Conservation (phyloP, 768 basidiomycete species). For the Podaxis sp. region DNA sequence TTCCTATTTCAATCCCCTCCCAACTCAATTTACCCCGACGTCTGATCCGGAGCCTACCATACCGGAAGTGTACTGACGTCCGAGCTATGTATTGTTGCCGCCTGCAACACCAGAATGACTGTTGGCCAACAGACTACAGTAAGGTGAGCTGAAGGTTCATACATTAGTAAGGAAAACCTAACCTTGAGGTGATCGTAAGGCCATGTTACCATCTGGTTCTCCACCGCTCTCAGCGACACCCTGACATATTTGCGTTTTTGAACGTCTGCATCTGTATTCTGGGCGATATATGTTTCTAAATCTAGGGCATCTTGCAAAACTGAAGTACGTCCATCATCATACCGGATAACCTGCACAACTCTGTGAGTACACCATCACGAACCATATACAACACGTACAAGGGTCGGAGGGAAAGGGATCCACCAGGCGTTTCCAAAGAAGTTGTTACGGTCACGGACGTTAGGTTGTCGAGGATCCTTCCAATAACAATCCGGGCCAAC, state of each 20-base stretch:
- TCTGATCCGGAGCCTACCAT: conserved; percentile 50
- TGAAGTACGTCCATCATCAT: conserved; percentile 57
- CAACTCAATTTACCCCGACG: conserved; percentile 51
- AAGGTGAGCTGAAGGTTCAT: background rate
- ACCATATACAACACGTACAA: conserved; percentile 38
- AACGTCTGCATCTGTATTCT: conserved; percentile 56
- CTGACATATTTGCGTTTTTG: conserved; percentile 55
- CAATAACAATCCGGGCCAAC: conserved; percentile 78
- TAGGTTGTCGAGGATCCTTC: conserved; percentile 36
- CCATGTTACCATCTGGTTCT: conserved; percentile 61
- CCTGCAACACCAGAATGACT: conserved; percentile 43
- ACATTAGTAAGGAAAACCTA: background rate
- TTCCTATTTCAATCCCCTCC: conserved; percentile 58
- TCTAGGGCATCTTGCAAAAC: conserved; percentile 48
- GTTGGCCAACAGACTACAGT: conserved; percentile 46
- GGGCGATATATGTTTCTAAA: conserved; percentile 58
- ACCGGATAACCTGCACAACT: conserved; percentile 57
- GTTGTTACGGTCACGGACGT: conserved; percentile 37
- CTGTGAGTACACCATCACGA: conserved; percentile 2
- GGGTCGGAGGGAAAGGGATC: conserved; percentile 75
- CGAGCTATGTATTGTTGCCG: conserved; percentile 51
- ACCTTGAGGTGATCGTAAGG: conserved; percentile 60
- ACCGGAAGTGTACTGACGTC: conserved; percentile 44
- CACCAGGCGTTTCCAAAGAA: conserved; percentile 80
- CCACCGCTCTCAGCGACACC: conserved; percentile 62